Evolutionary conservation across 371 early-diverging fungal genomes (phyloP), one percentile per base, ranked within the genome.

Genomic region (Circinella umbellata): DNA sequence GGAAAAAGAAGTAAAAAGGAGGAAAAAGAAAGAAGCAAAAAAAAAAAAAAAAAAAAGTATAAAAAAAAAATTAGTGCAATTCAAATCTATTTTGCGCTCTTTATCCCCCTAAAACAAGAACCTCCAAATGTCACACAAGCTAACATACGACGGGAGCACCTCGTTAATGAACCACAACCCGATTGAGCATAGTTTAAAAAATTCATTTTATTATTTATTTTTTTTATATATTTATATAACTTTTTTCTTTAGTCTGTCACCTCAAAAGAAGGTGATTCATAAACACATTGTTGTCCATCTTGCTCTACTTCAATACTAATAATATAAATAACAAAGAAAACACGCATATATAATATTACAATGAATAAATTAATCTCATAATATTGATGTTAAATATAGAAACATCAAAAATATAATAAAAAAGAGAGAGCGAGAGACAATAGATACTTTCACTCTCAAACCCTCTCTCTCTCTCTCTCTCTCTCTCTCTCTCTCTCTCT

Each of bases 101-200:
- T 15, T 63, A 4, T 42, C 36, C 49, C 66, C 53, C 48, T 53
- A 54, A 49, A 57, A 55, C 14, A 63, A 48, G 61, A n/a, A 37
- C 20, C 27, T 65, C 60, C 60, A 57, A 74, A 70, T 69, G 68
- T 70, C 27, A 68, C 70, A 70, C 75, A 69, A 69, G 66, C 61
- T 64, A 73, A 54, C 48, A 55, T 63, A 47, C 53, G 39, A 61
- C 66, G 55, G 72, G 72, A 63, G 68, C 68, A 73, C 69, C 63
- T 57, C 69, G 69, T 63, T 47, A 67, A 67, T 67, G 57, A 60
- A 60, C 65, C 38, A 39, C 62, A 61, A 15, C 42, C 42, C 42
- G 7, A 61, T 46, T 36, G 9, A 61, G 46, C 62, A 61, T 61
- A 63, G 63, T 47, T n/a, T 46, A 63, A 14, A 51, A 46, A 46